Evolutionary conservation across 2,329 filamentous ascomycete genomes (phyloP).

Genomic region (Scytalidium lignicola): DNA sequence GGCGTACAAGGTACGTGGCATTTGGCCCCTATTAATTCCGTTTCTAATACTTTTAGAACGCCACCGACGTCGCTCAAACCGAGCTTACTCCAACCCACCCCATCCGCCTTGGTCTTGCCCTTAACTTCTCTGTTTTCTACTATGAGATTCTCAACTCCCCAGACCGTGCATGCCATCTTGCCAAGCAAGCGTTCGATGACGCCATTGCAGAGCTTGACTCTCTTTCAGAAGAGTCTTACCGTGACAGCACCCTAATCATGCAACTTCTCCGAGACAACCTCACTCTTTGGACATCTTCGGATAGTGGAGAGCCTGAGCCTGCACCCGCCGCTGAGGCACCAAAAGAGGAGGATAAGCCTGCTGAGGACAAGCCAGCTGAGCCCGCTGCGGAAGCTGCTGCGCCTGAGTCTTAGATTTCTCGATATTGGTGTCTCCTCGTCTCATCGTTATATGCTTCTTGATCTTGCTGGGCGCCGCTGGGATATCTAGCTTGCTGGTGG

Average conservation of each 20-base stretch:
- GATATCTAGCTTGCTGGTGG: constrained; percentile 26
- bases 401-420: constrained; percentile 47
- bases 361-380: constrained; percentile 37
- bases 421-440: constrained; percentile 31
- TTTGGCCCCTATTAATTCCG: constrained; percentile 19
- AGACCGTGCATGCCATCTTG: constrained; percentile 94
- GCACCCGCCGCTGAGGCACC: constrained; percentile 50
- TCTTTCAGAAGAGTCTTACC: constrained; percentile 95
- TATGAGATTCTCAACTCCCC: constrained; percentile 99
- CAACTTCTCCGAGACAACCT: constrained; percentile 97
- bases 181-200: constrained; percentile 98
- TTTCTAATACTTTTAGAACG: constrained; percentile 55
- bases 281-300: constrained; percentile 95
- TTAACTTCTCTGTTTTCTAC: constrained; percentile 99
- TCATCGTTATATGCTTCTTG: constrained; percentile 32
- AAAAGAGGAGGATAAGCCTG: constrained; percentile 55
- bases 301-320: constrained; percentile 72
- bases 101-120: constrained; percentile 92
- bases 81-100: constrained; percentile 97
- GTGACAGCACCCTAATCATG: constrained; percentile 99
- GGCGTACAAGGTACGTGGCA: constrained; percentile 80
- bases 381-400: constrained; percentile 30
- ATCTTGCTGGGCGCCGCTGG: constrained; percentile 25
- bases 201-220: constrained; percentile 97
- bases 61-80: constrained; percentile 96